Conservation (phyloP, 2,329 filamentous ascomycete species). For the Venturia oleaginea region DNA sequence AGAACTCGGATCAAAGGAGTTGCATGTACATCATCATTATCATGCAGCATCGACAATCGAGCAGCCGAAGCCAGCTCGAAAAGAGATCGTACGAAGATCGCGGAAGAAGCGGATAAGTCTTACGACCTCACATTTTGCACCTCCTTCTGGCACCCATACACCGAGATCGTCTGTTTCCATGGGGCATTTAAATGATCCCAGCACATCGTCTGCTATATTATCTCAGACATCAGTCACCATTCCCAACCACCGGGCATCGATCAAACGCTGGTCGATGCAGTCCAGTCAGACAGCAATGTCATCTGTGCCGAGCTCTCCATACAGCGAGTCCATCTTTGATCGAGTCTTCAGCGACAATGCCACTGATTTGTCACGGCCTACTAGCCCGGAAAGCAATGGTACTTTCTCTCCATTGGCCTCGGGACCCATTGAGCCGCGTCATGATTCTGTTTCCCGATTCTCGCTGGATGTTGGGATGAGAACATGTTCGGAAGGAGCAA, state of each 20-base stretch:
- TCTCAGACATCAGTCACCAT: constrained; percentile 53
- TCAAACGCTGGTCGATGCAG: constrained; percentile 54
- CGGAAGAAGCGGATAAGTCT: constrained; percentile 66
- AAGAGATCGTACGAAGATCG: constrained; percentile 41
- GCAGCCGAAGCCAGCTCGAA: constrained; percentile 18
- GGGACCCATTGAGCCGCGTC: constrained; percentile 25
- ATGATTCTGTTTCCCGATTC: constrained; percentile 34
- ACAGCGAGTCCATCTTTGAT: constrained; percentile 74
- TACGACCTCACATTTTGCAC: constrained; percentile 42
- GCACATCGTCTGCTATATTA: constrained; percentile 46
- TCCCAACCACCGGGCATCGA: constrained; percentile 35
- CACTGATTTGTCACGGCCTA: constrained; percentile 62
- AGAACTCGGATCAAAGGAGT: constrained; percentile 55
- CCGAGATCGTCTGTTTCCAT: constrained; percentile 29
- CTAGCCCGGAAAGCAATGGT: constrained; percentile 61
- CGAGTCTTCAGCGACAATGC: constrained; percentile 49
- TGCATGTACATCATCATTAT: constrained; percentile 94
- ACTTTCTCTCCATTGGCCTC: constrained; percentile 49
- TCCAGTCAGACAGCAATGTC: constrained; percentile 54
- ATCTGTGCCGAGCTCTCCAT: constrained; percentile 74
- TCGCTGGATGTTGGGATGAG: constrained; percentile 17
- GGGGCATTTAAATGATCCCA: constrained; percentile 28
- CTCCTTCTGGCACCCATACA: constrained; percentile 29
- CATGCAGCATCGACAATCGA: constrained; percentile 45
- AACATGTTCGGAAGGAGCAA: constrained; percentile 1